Evolutionary conservation across 495 filamentous ascomycete species (phyloP).

Genomic region (Thermothielavioides terrestris): DNA sequence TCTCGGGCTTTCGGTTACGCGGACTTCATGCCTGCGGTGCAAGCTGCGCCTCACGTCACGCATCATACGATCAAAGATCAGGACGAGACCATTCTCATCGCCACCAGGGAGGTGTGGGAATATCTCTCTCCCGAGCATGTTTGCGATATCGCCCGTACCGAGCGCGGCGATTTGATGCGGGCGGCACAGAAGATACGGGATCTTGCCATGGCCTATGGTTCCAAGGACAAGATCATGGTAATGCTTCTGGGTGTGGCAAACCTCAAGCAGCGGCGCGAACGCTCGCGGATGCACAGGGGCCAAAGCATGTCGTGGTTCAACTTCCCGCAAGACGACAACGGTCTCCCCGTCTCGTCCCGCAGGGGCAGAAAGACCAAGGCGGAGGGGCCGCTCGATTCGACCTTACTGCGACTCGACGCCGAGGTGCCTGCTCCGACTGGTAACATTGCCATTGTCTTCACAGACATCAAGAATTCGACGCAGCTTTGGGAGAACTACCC

Average conservation of each 20-base stretch:
- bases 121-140: slow-evolving; percentile 79
- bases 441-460: slow-evolving; percentile 89
- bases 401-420: slow-evolving; percentile 70
- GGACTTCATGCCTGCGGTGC: slow-evolving; percentile 83
- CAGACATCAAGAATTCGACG: slow-evolving; percentile 98
- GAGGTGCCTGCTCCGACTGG: slow-evolving; percentile 87
- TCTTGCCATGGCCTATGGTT: slow-evolving; percentile 89
- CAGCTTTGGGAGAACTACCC: slow-evolving; percentile 94
- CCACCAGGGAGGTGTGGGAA: slow-evolving; percentile 90
- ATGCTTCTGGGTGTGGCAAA: slow-evolving; percentile 93
- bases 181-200: slow-evolving; percentile 94
- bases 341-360: slow-evolving; percentile 51
- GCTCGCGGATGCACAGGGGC: slow-evolving; percentile 56
- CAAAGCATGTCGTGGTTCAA: slow-evolving; percentile 73
- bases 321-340: slow-evolving; percentile 56
- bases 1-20: slow-evolving; percentile 94
- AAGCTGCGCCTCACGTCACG: slow-evolving; percentile 78
- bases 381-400: slow-evolving; percentile 67
- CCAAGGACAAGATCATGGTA: slow-evolving; percentile 92
- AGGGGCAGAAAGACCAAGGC: slow-evolving; percentile 52
- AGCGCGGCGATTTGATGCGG: slow-evolving; percentile 80
- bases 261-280: slow-evolving; percentile 67
- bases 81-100: slow-evolving; percentile 89
- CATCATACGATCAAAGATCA: slow-evolving; percentile 74
- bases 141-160: slow-evolving; percentile 81